Evolutionary conservation across 2,329 filamentous ascomycete genomes (phyloP).

Genomic region (Fusarium temperatum): DNA sequence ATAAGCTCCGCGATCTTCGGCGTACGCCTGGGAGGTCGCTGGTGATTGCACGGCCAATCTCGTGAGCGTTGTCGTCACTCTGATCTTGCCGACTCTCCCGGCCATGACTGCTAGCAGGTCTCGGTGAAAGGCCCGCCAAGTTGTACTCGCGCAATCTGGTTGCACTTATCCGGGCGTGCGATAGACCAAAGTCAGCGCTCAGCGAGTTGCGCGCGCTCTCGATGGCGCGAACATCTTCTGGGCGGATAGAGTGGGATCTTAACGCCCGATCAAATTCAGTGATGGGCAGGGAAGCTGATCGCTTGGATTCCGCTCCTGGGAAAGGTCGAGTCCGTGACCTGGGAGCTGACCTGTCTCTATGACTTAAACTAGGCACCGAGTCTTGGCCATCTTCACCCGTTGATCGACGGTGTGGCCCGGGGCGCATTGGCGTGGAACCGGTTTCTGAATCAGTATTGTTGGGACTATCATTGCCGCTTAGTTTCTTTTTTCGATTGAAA

Average conservation of each 20-base stretch:
- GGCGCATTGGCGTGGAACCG: conserved; percentile 39
- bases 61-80: conserved; percentile 56
- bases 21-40: conserved; percentile 60
- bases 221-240: conserved; percentile 62
- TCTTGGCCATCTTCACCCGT: conserved; percentile 30
- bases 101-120: conserved; percentile 68
- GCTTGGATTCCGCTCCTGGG: conserved; percentile 55
- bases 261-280: conserved; percentile 69
- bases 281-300: conserved; percentile 67
- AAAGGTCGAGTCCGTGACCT: conserved; percentile 53
- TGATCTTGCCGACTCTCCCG: conserved; percentile 53
- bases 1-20: conserved; percentile 68
- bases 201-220: conserved; percentile 64
- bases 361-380: conserved; percentile 18
- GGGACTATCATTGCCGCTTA: conserved; percentile 27
- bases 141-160: conserved; percentile 49
- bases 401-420: conserved; percentile 29
- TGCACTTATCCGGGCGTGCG: conserved; percentile 45
- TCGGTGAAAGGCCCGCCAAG: conserved; percentile 65
- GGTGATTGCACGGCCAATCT: conserved; percentile 71
- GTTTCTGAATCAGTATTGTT: conserved; percentile 37
- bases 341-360: conserved; percentile 35
- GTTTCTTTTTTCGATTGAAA: conserved; percentile 67
- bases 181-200: conserved; percentile 54
- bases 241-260: conserved; percentile 68